phyloP scores from a whole-genome alignment of 495 filamentous ascomycete genomes.

The Aspergillus conjunctus region DNA sequence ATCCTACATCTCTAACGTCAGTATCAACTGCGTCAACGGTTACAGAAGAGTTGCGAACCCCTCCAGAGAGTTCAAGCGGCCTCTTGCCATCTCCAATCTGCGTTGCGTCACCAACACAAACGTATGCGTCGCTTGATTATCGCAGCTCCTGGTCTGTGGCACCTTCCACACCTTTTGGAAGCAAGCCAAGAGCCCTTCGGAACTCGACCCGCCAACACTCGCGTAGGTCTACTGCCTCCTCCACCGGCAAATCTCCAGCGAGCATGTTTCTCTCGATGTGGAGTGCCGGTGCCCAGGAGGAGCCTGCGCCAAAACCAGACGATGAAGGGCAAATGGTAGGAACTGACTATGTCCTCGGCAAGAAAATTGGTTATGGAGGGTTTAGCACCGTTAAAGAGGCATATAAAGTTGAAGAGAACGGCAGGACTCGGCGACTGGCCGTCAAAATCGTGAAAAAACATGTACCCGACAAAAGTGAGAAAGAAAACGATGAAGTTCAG shows the following conservation, averaged over 20 bases:
- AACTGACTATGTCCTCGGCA: conserved; percentile 70
- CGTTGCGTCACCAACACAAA: conserved; percentile 45
- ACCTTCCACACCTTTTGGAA: conserved; percentile 44
- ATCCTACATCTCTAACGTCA: conserved; percentile 62
- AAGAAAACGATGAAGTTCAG: conserved; percentile 69
- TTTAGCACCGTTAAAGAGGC: conserved; percentile 75
- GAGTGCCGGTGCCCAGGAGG: conserved; percentile 44
- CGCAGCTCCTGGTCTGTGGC: conserved; percentile 52
- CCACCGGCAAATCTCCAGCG: conserved; percentile 55
- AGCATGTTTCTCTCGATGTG: conserved; percentile 63
- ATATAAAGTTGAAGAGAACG: conserved; percentile 61
- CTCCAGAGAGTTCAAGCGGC: conserved; percentile 49
- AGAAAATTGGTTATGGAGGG: conserved; percentile 68
- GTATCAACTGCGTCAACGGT: conserved; percentile 57
- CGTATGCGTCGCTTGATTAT: conserved; percentile 49
- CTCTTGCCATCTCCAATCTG: conserved; percentile 57
- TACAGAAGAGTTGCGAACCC: conserved; percentile 55
- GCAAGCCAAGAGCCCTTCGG: conserved; percentile 44
- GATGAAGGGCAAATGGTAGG: conserved; percentile 76
- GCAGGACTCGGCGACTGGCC: conserved; percentile 55
- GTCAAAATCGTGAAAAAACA: conserved; percentile 76
- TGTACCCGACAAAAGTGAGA: conserved; percentile 55
- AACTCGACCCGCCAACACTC: conserved; percentile 43
- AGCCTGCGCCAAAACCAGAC: conserved; percentile 56
- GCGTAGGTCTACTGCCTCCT: conserved; percentile 50